These are phyloP conservation scores for Prunus kanzakura DNA, from an alignment of 306 rosid genomes.

Conservation along the genomic window DNA sequence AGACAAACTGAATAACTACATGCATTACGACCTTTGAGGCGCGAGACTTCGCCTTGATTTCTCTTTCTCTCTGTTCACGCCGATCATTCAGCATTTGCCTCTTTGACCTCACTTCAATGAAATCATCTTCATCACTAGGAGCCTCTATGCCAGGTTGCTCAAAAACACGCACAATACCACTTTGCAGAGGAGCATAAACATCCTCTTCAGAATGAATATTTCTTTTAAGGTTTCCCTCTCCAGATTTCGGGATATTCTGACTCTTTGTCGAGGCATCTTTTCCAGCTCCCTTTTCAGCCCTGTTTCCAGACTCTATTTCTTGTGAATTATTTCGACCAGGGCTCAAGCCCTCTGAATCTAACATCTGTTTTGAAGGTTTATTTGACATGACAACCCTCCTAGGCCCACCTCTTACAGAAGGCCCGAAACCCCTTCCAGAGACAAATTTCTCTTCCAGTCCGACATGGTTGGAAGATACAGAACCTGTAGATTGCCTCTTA, in stretches of 20 bases:
- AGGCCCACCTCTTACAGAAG: constrained; percentile 50
- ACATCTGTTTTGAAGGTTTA: constrained; percentile 47
- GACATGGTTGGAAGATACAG: constrained; percentile 38
- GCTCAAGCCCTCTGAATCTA: constrained; percentile 30
- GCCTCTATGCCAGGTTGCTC: constrained; percentile 99
- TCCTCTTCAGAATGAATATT: constrained; percentile 72
- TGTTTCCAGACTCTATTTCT: constrained; percentile 48
- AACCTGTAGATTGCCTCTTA: constrained; percentile 49
- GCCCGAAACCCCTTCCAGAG: constrained; percentile 43
- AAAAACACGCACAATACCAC: constrained; percentile 86
- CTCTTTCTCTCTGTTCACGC: constrained; percentile 88
- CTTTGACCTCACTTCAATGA: constrained; percentile 95
- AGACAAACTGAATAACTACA: constrained; percentile 15
- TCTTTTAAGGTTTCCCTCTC: constrained; percentile 73
- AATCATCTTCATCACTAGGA: constrained; percentile 96
- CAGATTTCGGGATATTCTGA: constrained; percentile 46
- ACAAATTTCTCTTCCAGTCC: constrained; percentile 44
- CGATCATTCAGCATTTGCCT: constrained; percentile 96
- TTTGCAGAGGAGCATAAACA: constrained; percentile 79
- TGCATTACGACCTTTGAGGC: constrained; percentile 54
- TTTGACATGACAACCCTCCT: constrained; percentile 41
- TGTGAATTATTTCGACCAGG: constrained; percentile 37
- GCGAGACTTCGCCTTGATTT: constrained; percentile 79
- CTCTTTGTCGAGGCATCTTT: constrained; percentile 43
- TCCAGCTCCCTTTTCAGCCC: constrained; percentile 50